Evolutionary conservation across 2,329 filamentous ascomycete genomes (phyloP).

Genomic region (Diaporthe sp.): DNA sequence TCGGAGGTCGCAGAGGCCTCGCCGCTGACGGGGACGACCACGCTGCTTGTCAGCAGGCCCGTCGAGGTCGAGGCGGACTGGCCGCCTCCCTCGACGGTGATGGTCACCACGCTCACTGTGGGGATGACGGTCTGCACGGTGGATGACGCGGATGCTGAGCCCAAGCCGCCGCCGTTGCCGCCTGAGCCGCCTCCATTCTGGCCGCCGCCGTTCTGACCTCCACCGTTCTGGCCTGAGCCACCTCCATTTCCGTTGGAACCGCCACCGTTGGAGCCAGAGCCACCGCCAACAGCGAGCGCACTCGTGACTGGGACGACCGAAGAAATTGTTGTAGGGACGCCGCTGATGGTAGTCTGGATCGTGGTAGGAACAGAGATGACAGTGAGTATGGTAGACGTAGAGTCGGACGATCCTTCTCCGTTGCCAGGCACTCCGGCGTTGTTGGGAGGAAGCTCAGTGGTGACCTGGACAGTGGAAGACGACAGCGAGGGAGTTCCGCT

Average conservation of each 20-base stretch:
- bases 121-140: conserved; percentile 28
- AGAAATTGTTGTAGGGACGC: conserved; percentile 10
- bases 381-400: not conserved
- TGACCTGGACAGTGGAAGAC: conserved; percentile 16
- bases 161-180: not conserved
- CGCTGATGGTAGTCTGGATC: conserved; percentile 20
- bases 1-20: not conserved
- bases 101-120: conserved; percentile 28
- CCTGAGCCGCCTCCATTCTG: not conserved
- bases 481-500: conserved; percentile 7
- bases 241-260: not conserved
- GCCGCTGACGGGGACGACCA: conserved; percentile 15
- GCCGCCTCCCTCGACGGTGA: conserved; percentile 22
- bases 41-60: conserved; percentile 10
- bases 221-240: not conserved
- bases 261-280: not conserved
- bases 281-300: not conserved
- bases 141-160: not conserved
- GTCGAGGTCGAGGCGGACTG: conserved; percentile 12
- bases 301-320: conserved; percentile 7
- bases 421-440: conserved; percentile 1
- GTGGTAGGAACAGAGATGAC: conserved; percentile 24
- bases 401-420: not conserved
- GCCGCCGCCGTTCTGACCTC: not conserved
- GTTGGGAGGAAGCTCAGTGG: conserved; percentile 2